A percentile compares a stretch with the other conserved stretches of the same genome.
phyloP scores from a whole-genome alignment of 306 rosid species.

The Prunus dulcis region DNA sequence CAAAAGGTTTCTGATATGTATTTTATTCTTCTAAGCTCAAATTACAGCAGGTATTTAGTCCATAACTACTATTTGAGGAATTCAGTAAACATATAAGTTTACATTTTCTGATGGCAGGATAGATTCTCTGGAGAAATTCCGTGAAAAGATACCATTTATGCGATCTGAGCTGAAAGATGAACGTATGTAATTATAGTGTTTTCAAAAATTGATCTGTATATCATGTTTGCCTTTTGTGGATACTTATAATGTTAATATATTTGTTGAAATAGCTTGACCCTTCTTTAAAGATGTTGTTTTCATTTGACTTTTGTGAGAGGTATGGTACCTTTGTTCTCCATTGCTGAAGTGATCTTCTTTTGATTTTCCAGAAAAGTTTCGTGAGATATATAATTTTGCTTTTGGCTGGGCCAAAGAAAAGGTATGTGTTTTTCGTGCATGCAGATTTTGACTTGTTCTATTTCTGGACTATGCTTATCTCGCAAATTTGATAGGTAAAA shows the following conservation, averaged over 20 bases:
- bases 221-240: not conserved
- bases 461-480: not conserved
- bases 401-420: constrained; percentile 99
- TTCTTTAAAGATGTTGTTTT: not conserved
- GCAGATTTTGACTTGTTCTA: not conserved
- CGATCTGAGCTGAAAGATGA: constrained; percentile 95
- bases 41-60: not conserved
- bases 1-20: not conserved
- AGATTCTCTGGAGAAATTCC: constrained; percentile 88
- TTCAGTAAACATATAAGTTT: constrained; percentile 16
- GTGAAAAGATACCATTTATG: constrained; percentile 85
- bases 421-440: constrained; percentile 42
- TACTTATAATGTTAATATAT: not conserved
- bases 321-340: not conserved
- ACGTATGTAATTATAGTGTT: constrained; percentile 48
- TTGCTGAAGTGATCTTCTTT: constrained; percentile 30
- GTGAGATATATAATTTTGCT: constrained; percentile 95
- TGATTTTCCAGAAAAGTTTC: constrained; percentile 78
- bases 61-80: constrained; percentile 3
- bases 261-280: not conserved
- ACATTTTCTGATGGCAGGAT: constrained; percentile 59
- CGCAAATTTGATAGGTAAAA: not conserved
- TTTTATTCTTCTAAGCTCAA: not conserved
- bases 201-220: not conserved
- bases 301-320: not conserved